Evolutionary conservation across 148 eudicot genomes (phyloP).

Genomic region (Bassia scoparia): DNA sequence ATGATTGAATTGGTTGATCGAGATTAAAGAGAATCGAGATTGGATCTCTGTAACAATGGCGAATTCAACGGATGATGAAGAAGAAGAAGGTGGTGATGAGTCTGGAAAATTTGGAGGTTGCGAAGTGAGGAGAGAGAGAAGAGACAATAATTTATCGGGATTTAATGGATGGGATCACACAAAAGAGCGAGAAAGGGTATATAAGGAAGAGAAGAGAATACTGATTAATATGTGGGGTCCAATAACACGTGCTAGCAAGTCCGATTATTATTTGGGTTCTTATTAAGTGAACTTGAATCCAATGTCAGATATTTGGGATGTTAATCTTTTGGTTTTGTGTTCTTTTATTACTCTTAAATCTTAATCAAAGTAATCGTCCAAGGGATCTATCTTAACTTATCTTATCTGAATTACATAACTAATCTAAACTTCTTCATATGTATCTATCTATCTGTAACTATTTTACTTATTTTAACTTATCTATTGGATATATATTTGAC

Average conservation of each 20-base stretch:
- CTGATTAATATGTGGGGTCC: background rate
- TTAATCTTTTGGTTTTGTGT: no score
- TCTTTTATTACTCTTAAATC: no score
- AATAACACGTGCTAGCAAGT: constrained; percentile 12
- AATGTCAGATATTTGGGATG: no score
- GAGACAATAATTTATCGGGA: background rate
- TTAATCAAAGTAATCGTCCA: no score
- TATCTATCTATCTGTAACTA: no score
- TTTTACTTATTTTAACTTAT: no score
- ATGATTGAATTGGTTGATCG: constrained; percentile 16
- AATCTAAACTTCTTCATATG: no score
- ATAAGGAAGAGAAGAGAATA: background rate
- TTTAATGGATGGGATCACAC: background rate
- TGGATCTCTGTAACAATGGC: constrained; percentile 26
- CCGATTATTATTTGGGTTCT: no score
- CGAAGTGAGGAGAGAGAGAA: background rate
- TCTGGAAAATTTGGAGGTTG: background rate
- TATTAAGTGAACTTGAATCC: no score
- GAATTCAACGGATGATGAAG: background rate
- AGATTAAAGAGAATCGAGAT: background rate
- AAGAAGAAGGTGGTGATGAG: background rate
- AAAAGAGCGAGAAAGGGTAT: background rate
- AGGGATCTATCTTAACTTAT: no score
- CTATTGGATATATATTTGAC: no score
- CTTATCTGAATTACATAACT: no score